Percentiles rank a stretch among this genome's conserved stretches.
Evolutionary conservation across 495 filamentous ascomycete species (phyloP).

Genomic region (Hapsidospora chrysogenum): DNA sequence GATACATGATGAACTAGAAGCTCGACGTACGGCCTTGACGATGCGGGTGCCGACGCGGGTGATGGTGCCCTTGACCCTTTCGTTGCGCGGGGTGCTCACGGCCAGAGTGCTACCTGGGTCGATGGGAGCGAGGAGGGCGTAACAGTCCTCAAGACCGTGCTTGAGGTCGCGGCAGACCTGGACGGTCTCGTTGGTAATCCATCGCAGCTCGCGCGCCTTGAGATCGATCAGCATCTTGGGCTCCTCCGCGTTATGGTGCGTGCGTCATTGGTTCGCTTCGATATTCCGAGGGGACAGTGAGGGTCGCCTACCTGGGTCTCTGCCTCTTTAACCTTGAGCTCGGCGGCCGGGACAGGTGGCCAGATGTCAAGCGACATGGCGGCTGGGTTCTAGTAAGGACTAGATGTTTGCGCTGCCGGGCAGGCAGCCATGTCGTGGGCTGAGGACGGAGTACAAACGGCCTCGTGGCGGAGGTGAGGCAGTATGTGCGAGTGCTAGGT

Average conservation of each 20-base stretch:
- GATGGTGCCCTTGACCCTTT: constrained; percentile 80
- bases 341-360: constrained; percentile 49
- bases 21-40: constrained; percentile 49
- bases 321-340: constrained; percentile 50
- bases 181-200: constrained; percentile 69
- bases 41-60: constrained; percentile 65
- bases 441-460: no score
- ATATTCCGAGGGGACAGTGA: background rate
- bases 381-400: constrained; percentile 4
- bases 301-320: constrained; percentile 39
- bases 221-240: constrained; percentile 2
- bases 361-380: constrained; percentile 63
- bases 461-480: no score
- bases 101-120: constrained; percentile 77
- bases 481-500: no score
- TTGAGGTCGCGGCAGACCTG: constrained; percentile 62
- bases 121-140: constrained; percentile 60
- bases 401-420: constrained; percentile 4
- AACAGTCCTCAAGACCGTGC: constrained; percentile 77
- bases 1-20: background rate
- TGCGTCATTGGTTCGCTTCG: background rate
- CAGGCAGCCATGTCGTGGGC: constrained; percentile 22
- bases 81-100: constrained; percentile 70
- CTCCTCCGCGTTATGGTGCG: background rate
- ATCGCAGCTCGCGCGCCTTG: constrained; percentile 64